Percentiles rank a stretch among this genome's conserved stretches.
Conservation (phyloP, 2,329 filamentous ascomycete species). For the Ophiocordyceps camponoti-floridani region DNA sequence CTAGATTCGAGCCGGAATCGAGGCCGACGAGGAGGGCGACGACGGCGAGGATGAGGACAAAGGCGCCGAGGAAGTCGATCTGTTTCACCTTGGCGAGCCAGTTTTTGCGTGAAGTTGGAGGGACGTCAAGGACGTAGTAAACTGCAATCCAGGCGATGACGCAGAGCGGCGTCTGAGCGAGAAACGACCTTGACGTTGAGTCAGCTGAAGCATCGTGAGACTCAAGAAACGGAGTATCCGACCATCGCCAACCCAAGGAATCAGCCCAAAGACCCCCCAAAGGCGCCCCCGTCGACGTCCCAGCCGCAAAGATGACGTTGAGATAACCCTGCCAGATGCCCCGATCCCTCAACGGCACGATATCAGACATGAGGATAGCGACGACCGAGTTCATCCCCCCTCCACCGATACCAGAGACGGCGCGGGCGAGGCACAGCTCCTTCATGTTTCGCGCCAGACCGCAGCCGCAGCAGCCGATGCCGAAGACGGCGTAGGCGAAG, state of each 20-base stretch:
- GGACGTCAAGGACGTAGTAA: conserved; percentile 41
- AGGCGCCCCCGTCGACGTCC: conserved; percentile 51
- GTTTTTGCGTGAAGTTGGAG: conserved; percentile 39
- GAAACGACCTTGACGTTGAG: conserved; percentile 36
- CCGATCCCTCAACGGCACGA: conserved; percentile 49
- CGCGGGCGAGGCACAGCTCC: conserved; percentile 46
- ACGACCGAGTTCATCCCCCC: conserved; percentile 56
- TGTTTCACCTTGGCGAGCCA: conserved; percentile 48
- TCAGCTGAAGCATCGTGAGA: too few species aligned
- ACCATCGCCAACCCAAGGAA: conserved; percentile 59
- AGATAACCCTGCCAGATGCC: conserved; percentile 58
- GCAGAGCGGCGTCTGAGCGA: conserved; percentile 52
- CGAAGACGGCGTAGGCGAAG: conserved; percentile 46
- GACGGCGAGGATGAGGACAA: conserved; percentile 46
- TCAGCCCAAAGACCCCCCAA: conserved; percentile 57
- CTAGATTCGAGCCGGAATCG: conserved; percentile 54
- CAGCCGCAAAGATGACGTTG: conserved; percentile 53
- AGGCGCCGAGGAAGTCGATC: conserved; percentile 58
- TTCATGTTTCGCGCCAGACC: conserved; percentile 44
- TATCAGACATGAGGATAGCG: conserved; percentile 47
- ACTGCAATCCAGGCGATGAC: conserved; percentile 47
- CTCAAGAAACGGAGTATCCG: conserved; percentile 7
- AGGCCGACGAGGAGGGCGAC: conserved; percentile 49
- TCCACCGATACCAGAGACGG: conserved; percentile 38
- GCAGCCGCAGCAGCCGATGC: conserved; percentile 43